Conservation (phyloP, 2,329 filamentous ascomycete genomes). For the Xylaria sp. region DNA sequence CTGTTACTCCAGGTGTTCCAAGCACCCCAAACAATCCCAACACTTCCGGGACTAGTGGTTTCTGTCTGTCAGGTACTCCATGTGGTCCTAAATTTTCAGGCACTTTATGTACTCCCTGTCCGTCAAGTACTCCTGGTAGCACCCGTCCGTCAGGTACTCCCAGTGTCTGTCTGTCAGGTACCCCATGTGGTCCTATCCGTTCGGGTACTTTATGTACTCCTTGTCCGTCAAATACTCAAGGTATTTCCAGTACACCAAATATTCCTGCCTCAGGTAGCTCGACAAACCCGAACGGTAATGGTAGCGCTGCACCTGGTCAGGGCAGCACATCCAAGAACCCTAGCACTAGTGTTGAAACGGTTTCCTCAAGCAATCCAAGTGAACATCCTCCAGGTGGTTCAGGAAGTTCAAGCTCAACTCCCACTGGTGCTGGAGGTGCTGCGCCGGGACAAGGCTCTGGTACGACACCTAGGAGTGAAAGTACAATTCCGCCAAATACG, state of each 20-base stretch:
- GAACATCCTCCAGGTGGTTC: conserved; percentile 14
- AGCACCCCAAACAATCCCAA: background rate
- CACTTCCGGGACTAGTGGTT: background rate
- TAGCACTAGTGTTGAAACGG: conserved; percentile 1
- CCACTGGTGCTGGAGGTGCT: conserved; percentile 31
- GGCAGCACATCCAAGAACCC: conserved; percentile 15
- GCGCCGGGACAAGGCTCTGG: conserved; percentile 30
- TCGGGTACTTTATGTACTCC: too few relatives aligned
- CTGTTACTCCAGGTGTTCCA: conserved; percentile 5
- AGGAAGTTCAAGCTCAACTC: conserved; percentile 28
- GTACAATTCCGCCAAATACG: conserved; percentile 6
- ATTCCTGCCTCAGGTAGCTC: conserved; percentile 6
- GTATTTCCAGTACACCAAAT: background rate
- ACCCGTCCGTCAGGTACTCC: background rate
- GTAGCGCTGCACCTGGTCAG: conserved; percentile 29
- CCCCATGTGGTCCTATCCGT: too few relatives aligned
- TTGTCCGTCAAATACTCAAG: background rate
- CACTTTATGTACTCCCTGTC: too few relatives aligned
- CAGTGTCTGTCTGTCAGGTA: too few relatives aligned
- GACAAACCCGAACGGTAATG: conserved; percentile 28
- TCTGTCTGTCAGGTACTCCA: too few relatives aligned
- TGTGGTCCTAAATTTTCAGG: too few relatives aligned
- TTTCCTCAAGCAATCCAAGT: conserved; percentile 15
- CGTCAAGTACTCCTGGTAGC: background rate
- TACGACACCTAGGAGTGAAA: conserved; percentile 25